A percentile compares a stretch with the other conserved stretches of the same genome.
phyloP scores from a whole-genome alignment of 1,284 basidiomycete species.

The Flammula alnicola region DNA sequence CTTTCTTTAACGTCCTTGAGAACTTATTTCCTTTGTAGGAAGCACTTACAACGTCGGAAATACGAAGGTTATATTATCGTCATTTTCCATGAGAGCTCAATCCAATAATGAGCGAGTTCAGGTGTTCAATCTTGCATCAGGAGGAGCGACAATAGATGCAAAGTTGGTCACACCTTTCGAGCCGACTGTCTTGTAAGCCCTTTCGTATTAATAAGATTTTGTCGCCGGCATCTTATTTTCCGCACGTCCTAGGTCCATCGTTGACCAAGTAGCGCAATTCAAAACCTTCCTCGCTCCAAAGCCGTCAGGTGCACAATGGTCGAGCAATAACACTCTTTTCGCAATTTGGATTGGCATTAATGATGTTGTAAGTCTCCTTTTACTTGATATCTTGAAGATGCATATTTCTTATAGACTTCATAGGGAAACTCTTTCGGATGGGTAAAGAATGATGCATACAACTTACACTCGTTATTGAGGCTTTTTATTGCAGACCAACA shows the following conservation, averaged over 20 bases:
- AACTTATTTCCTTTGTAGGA: slow-evolving; percentile 21
- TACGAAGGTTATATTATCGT: slow-evolving; percentile 44
- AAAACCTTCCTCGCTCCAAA: slow-evolving; percentile 53
- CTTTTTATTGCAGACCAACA: slow-evolving; percentile 48
- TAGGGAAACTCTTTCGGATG: slow-evolving; percentile 58
- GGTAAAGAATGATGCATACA: slow-evolving; percentile 39
- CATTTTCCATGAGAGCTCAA: not conserved
- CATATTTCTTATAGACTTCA: not conserved
- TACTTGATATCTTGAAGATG: not conserved
- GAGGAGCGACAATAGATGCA: slow-evolving; percentile 67
- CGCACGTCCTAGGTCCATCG: slow-evolving; percentile 55
- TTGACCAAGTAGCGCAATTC: slow-evolving; percentile 66
- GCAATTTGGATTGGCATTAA: slow-evolving; percentile 73
- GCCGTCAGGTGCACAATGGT: slow-evolving; percentile 57
- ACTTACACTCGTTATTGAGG: not conserved
- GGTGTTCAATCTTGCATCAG: slow-evolving; percentile 64
- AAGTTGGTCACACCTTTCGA: slow-evolving; percentile 58
- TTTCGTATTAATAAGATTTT: too few species aligned
- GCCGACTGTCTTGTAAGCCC: slow-evolving; percentile 58
- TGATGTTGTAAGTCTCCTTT: slow-evolving; percentile 50
- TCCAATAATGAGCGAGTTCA: slow-evolving; percentile 25
- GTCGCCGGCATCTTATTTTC: too few species aligned
- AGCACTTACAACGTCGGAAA: slow-evolving; percentile 60
- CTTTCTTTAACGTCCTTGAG: not conserved
- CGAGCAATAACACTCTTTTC: slow-evolving; percentile 59